These are phyloP conservation scores for Sporothrix dimorphospora DNA, from an alignment of 2,329 filamentous ascomycete species.

Conservation along the genomic window DNA sequence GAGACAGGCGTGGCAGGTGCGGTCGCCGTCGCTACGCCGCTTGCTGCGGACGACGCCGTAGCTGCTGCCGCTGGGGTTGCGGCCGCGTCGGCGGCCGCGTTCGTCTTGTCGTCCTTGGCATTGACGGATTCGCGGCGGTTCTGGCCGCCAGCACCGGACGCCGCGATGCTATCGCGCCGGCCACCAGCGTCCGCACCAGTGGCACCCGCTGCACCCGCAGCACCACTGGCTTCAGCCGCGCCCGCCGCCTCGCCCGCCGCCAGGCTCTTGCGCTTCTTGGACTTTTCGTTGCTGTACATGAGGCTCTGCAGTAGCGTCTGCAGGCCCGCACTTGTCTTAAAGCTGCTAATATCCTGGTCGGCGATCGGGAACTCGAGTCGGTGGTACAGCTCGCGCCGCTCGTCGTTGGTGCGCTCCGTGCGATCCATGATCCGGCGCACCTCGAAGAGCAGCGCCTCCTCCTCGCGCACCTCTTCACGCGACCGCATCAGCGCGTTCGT, in stretches of 20 bases:
- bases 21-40: conserved; percentile 44
- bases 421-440: conserved; percentile 88
- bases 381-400: conserved; percentile 83
- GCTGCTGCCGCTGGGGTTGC: background rate
- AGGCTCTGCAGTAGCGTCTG: conserved; percentile 81
- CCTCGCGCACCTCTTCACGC: conserved; percentile 87
- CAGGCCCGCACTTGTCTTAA: conserved; percentile 80
- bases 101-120: conserved; percentile 9
- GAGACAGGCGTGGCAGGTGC: conserved; percentile 39
- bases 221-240: conserved; percentile 33
- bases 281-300: conserved; percentile 74
- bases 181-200: conserved; percentile 39
- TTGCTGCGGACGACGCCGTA: conserved; percentile 35
- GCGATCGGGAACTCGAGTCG: conserved; percentile 79
- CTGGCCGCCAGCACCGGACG: conserved; percentile 42
- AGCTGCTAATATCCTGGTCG: conserved; percentile 72
- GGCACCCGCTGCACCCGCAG: background rate
- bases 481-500: conserved; percentile 76
- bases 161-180: conserved; percentile 59
- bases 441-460: conserved; percentile 85
- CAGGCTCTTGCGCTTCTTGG: conserved; percentile 81
- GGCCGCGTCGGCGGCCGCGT: conserved; percentile 27
- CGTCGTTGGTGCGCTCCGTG: conserved; percentile 82
- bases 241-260: conserved; percentile 62
- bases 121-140: conserved; percentile 29